Percentiles rank a stretch among this genome's conserved stretches.
Evolutionary conservation across 345 rosid genomes (phyloP).

Genomic region (Erysimum cheiranthoides): DNA sequence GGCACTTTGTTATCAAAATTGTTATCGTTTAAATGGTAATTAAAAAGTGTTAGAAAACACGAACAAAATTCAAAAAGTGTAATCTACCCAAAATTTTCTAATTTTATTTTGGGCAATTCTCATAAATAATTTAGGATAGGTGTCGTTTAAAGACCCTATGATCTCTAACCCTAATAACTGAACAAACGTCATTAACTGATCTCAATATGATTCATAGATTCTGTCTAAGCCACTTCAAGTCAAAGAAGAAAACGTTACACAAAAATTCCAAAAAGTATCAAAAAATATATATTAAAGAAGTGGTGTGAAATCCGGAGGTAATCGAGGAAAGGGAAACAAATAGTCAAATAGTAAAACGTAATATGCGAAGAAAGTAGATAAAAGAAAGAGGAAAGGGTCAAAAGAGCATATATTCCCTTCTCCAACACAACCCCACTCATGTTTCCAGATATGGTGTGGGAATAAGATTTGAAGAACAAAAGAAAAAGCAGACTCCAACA

Average conservation of each 20-base stretch:
- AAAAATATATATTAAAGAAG: background rate
- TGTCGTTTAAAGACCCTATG: background rate
- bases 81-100: background rate
- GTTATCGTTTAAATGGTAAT: no score
- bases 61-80: no score
- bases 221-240: slow-evolving; percentile 22
- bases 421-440: slow-evolving; percentile 67
- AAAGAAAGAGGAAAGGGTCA: slow-evolving; percentile 52
- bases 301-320: slow-evolving; percentile 11
- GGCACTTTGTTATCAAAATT: no score
- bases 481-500: background rate
- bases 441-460: slow-evolving; percentile 78
- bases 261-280: background rate
- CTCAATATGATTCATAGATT: background rate
- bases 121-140: background rate
- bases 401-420: slow-evolving; percentile 79
- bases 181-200: background rate
- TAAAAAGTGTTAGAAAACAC: no score
- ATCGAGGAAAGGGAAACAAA: slow-evolving; percentile 3
- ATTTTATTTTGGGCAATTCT: no score
- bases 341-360: slow-evolving; percentile 10
- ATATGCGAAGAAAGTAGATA: background rate
- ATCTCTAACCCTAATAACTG: background rate
- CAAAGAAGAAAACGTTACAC: slow-evolving; percentile 25
- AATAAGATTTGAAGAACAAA: slow-evolving; percentile 40